Conservation (phyloP, 805 yeast species). For the Pichia thaimueangensis region DNA sequence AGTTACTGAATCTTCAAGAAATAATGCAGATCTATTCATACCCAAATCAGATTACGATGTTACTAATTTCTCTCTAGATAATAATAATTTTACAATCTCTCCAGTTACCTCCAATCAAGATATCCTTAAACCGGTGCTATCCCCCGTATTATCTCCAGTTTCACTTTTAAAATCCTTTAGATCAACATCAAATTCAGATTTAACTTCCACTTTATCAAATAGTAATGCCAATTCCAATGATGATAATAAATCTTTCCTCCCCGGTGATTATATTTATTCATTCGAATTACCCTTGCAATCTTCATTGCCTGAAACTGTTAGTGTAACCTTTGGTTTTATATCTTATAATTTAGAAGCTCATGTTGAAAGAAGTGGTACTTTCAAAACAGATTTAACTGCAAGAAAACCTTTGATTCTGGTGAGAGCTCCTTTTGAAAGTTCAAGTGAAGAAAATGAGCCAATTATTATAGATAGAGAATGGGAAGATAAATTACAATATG, state of each 20-base stretch:
- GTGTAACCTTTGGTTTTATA: constrained; percentile 78
- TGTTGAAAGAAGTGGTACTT: constrained; percentile 76
- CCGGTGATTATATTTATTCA: constrained; percentile 89
- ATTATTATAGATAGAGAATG: constrained; percentile 85
- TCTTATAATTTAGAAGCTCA: constrained; percentile 61
- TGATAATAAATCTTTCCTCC: constrained; percentile 44
- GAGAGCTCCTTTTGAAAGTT: constrained; percentile 69
- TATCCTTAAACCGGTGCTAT: constrained; percentile 19
- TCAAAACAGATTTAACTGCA: constrained; percentile 69
- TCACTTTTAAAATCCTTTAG: constrained; percentile 26
- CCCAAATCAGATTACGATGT: constrained; percentile 32
- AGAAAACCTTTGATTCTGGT: constrained; percentile 58
- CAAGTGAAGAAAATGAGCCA: constrained; percentile 87
- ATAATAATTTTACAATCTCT: constrained; percentile 18
- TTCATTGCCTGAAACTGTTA: constrained; percentile 72
- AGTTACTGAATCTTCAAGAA: constrained; percentile 26
- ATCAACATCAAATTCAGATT: constrained; percentile 14
- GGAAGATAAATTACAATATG: constrained; percentile 89
- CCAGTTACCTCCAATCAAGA: constrained; percentile 24
- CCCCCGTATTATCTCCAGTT: constrained; percentile 25
- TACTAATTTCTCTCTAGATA: constrained; percentile 32
- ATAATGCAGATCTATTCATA: constrained; percentile 43
- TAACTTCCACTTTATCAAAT: not conserved
- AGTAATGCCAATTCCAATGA: constrained; percentile 13
- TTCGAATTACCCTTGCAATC: constrained; percentile 86